Evolutionary conservation across 2,329 filamentous ascomycete genomes (phyloP).

Genomic region (Neospermospora avenae): DNA sequence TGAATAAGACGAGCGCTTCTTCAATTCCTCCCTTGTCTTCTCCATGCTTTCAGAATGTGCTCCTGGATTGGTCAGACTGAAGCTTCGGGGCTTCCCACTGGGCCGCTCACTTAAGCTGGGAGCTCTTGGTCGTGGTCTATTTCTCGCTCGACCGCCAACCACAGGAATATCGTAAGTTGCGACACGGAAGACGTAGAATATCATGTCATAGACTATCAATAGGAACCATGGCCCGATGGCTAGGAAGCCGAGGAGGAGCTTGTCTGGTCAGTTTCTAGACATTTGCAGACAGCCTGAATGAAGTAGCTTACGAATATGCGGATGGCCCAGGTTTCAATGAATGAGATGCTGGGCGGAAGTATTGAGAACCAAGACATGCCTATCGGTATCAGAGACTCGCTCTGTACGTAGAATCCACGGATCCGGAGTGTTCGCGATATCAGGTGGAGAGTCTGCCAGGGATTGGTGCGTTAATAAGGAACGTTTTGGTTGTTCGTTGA

Average conservation of each 20-base stretch:
- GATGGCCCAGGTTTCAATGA: constrained; percentile 59
- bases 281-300: not conserved
- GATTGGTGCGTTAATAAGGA: not conserved
- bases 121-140: constrained; percentile 56
- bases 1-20: constrained; percentile 20
- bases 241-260: constrained; percentile 56
- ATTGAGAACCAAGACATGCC: constrained; percentile 64
- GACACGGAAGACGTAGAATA: constrained; percentile 58
- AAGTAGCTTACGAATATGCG: constrained; percentile 58
- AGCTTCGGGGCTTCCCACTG: constrained; percentile 41
- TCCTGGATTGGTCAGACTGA: constrained; percentile 28
- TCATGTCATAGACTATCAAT: constrained; percentile 60
- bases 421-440: constrained; percentile 1
- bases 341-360: constrained; percentile 54
- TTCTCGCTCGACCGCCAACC: constrained; percentile 58
- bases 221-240: constrained; percentile 61
- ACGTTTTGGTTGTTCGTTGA: not conserved
- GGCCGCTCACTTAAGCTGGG: constrained; percentile 58
- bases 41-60: constrained; percentile 24
- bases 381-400: not conserved
- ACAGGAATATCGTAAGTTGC: constrained; percentile 56
- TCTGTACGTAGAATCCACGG: not conserved
- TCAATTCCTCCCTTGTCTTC: constrained; percentile 26
- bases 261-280: constrained; percentile 17
- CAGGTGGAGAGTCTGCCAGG: constrained; percentile 1